Base-by-base conservation (phyloP, 768 basidiomycete genomes). In the Cystofilobasidium bisporidii region DNA sequence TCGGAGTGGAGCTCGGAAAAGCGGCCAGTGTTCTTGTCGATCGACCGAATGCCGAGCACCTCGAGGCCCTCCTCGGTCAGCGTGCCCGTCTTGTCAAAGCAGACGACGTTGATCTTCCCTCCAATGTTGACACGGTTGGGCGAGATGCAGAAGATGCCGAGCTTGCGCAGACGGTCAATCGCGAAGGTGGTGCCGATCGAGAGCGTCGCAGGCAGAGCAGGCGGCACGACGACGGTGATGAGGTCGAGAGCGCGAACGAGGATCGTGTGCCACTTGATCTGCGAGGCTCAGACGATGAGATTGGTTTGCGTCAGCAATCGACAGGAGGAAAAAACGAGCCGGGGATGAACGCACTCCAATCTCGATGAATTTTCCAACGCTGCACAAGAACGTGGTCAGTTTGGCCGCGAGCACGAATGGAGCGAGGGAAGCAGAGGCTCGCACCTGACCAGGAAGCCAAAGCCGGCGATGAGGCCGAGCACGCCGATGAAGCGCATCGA, bases 61-160 rank as follows among this genome's bases (percentile, higher is more conserved):
- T 99, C 96, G 59, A 99, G 81, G 0, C 94, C 96, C 71, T 99
- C 96, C 77, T 99, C 96, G 0, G 96, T 99, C 28, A 99, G 81
- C 12, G 96, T 99, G 11, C 96, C 96, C 1, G 96, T 99, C 79
- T 99, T 99, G 81, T 99, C 96, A 73, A 99, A 99, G 75, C 93
- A 97, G 73, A 91, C 91, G 14, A 98, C 87, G 71, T 98, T 97
- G 78, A 98, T 81, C 79, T 96, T 93, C 14, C 96, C 96, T 0
- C 86, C 90, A 56, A 99, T 84, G 73, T 99, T 99, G 73, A 99
- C 88, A 57, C 96, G 81, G 72, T 86, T 92, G 0, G 96, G 96
- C 0, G 96, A 91, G 69, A 97, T 98, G 76, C 96, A 99, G 80
- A 88, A 98, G 64, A 99, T 88, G 17, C 88, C 89, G 32, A 81